Conservation (phyloP, 129 eudicot genomes). For the Glebionis coronaria region DNA sequence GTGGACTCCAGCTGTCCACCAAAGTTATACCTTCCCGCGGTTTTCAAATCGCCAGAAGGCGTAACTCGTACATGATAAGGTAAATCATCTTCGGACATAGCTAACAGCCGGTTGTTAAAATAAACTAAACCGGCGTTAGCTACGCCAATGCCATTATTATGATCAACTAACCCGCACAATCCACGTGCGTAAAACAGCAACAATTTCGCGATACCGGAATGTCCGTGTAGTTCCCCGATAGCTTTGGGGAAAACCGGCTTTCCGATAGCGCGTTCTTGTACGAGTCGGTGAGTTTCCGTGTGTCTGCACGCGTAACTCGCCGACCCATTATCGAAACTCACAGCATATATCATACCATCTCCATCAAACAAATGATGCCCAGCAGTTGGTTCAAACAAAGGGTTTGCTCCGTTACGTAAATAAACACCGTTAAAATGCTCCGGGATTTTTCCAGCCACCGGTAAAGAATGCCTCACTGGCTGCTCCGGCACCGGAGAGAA, state of each 20-base stretch:
- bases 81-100: conserved; percentile 58
- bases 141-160: conserved; percentile 41
- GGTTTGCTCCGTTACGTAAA: conserved; percentile 54
- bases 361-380: conserved; percentile 64
- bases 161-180: conserved; percentile 42
- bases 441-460: conserved; percentile 42
- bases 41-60: conserved; percentile 45
- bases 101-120: conserved; percentile 42
- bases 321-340: conserved; percentile 39
- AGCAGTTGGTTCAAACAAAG: conserved; percentile 42
- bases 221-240: conserved; percentile 59
- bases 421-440: conserved; percentile 45
- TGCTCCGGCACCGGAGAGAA: conserved; percentile 60
- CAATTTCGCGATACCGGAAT: conserved; percentile 47
- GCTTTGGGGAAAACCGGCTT: conserved; percentile 55
- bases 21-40: conserved; percentile 41
- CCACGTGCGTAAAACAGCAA: conserved; percentile 50
- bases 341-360: conserved; percentile 57
- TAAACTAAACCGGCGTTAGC: conserved; percentile 61
- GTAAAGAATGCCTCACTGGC: conserved; percentile 34
- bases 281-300: conserved; percentile 44
- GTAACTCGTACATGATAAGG: conserved; percentile 47
- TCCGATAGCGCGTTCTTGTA: conserved; percentile 44
- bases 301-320: conserved; percentile 54
- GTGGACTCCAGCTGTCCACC: conserved; percentile 32